These are phyloP conservation scores for Hymenoscyphus fraxineus DNA, from an alignment of 2,329 filamentous ascomycete genomes.

Conservation along the genomic window DNA sequence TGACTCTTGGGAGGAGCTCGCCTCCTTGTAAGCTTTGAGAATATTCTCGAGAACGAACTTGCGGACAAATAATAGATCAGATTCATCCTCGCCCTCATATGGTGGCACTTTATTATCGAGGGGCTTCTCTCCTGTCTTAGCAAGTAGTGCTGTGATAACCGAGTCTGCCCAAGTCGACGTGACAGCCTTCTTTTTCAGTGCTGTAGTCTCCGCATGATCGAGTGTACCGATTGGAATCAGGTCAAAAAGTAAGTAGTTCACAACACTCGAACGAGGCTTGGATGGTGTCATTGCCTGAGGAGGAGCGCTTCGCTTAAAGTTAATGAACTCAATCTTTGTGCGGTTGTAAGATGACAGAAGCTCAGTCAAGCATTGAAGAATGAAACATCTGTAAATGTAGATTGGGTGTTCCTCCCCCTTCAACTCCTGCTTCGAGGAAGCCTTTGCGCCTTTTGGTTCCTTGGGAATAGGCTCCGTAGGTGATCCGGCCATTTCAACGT, in stretches of 20 bases:
- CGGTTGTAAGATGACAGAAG: conserved; percentile 88
- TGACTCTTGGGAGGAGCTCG: conserved; percentile 71
- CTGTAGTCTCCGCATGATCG: conserved; percentile 69
- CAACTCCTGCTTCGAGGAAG: conserved; percentile 69
- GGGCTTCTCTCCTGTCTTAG: conserved; percentile 77
- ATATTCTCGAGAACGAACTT: conserved; percentile 94
- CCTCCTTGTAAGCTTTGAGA: conserved; percentile 87
- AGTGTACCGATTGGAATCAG: conserved; percentile 62
- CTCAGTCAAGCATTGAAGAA: conserved; percentile 88
- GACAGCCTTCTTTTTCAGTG: conserved; percentile 77
- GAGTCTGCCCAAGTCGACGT: conserved; percentile 84
- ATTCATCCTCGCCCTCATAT: conserved; percentile 70
- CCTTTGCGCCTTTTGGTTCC: conserved; percentile 44
- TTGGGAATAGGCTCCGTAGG: conserved; percentile 36
- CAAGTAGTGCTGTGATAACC: conserved; percentile 80
- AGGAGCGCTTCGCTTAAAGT: conserved; percentile 90
- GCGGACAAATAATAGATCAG: conserved; percentile 84
- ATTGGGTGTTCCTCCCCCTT: conserved; percentile 92
- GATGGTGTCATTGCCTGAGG: conserved; percentile 78
- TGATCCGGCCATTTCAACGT: conserved; percentile 27
- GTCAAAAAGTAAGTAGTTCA: conserved; percentile 89
- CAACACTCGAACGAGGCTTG: conserved; percentile 84
- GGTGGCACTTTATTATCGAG: conserved; percentile 53
- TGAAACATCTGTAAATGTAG: conserved; percentile 93
- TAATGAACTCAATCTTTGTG: conserved; percentile 98